A percentile compares a stretch with the other conserved stretches of the same genome.
Evolutionary conservation across 2,329 filamentous ascomycete species (phyloP).

Genomic region (Rutstroemia sp.): DNA sequence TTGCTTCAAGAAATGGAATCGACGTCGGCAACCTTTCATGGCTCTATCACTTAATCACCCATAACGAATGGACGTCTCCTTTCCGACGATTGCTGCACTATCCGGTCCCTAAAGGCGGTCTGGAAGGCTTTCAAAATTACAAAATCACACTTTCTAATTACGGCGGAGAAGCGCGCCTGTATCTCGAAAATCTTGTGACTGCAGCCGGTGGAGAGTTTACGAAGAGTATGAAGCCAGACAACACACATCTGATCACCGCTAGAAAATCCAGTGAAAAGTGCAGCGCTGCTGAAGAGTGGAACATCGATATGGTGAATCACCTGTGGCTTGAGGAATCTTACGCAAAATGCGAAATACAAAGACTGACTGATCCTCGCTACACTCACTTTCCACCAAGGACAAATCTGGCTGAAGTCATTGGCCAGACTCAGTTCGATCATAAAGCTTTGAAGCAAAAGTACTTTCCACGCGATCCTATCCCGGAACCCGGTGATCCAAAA

Average conservation of each 20-base stretch:
- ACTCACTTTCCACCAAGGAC: slow-evolving; percentile 81
- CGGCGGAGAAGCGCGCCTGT: slow-evolving; percentile 85
- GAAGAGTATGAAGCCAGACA: slow-evolving; percentile 89
- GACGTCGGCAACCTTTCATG: slow-evolving; percentile 89
- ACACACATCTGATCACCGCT: slow-evolving; percentile 91
- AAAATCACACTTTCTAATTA: slow-evolving; percentile 94
- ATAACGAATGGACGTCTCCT: slow-evolving; percentile 83
- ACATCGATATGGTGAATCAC: slow-evolving; percentile 83
- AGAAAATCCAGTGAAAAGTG: slow-evolving; percentile 89
- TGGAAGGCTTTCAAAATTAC: slow-evolving; percentile 70
- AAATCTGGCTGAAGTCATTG: slow-evolving; percentile 87
- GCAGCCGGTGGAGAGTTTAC: slow-evolving; percentile 85
- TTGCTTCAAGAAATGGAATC: slow-evolving; percentile 67
- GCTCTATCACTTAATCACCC: slow-evolving; percentile 87
- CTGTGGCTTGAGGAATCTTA: slow-evolving; percentile 98
- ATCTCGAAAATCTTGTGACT: slow-evolving; percentile 83
- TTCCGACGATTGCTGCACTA: slow-evolving; percentile 82
- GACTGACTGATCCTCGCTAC: slow-evolving; percentile 67
- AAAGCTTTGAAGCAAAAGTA: slow-evolving; percentile 56
- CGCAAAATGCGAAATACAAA: slow-evolving; percentile 73
- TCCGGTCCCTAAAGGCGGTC: slow-evolving; percentile 67
- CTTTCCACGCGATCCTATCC: slow-evolving; percentile 41
- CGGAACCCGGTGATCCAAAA: slow-evolving; percentile 37
- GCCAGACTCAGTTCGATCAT: slow-evolving; percentile 75
- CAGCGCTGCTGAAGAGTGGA: slow-evolving; percentile 86